Evolutionary conservation across 2,329 filamentous ascomycete species (phyloP).

Genomic region (Pleomassaria siparia): DNA sequence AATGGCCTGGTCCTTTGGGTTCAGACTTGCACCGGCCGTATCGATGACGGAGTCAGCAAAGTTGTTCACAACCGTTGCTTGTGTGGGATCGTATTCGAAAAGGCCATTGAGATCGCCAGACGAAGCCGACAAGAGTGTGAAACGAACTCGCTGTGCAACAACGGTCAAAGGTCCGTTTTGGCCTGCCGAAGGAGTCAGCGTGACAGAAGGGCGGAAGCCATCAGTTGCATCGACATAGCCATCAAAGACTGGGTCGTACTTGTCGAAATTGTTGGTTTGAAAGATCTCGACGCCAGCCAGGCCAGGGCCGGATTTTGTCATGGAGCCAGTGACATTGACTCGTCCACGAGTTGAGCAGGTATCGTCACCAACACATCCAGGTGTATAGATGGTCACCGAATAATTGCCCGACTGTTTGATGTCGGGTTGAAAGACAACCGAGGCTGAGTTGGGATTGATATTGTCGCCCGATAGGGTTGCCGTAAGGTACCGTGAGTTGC

Average conservation of each 20-base stretch:
- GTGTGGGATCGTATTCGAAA: slow-evolving; percentile 79
- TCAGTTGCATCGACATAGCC: slow-evolving; percentile 78
- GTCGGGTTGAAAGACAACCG: slow-evolving; percentile 79
- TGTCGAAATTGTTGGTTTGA: slow-evolving; percentile 95
- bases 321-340: slow-evolving; percentile 76
- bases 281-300: slow-evolving; percentile 66
- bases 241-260: slow-evolving; percentile 90
- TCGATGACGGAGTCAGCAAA: slow-evolving; percentile 75
- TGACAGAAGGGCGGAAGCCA: slow-evolving; percentile 79
- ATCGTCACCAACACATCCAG: slow-evolving; percentile 79
- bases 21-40: slow-evolving; percentile 70
- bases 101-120: slow-evolving; percentile 84
- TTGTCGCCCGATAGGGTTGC: slow-evolving; percentile 62
- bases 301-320: slow-evolving; percentile 52
- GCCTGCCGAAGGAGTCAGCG: slow-evolving; percentile 67
- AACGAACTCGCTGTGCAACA: slow-evolving; percentile 87
- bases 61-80: slow-evolving; percentile 60
- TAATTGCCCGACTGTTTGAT: slow-evolving; percentile 91
- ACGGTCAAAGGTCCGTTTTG: slow-evolving; percentile 66
- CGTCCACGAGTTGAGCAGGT: slow-evolving; percentile 76
- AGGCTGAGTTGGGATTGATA: slow-evolving; percentile 59
- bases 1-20: slow-evolving; percentile 59
- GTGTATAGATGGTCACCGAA: slow-evolving; percentile 86
- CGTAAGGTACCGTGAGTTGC: slow-evolving; percentile 75
- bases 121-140: slow-evolving; percentile 71